phyloP scores from a whole-genome alignment of 1,284 basidiomycete species.

The Dichomitus squalens region DNA sequence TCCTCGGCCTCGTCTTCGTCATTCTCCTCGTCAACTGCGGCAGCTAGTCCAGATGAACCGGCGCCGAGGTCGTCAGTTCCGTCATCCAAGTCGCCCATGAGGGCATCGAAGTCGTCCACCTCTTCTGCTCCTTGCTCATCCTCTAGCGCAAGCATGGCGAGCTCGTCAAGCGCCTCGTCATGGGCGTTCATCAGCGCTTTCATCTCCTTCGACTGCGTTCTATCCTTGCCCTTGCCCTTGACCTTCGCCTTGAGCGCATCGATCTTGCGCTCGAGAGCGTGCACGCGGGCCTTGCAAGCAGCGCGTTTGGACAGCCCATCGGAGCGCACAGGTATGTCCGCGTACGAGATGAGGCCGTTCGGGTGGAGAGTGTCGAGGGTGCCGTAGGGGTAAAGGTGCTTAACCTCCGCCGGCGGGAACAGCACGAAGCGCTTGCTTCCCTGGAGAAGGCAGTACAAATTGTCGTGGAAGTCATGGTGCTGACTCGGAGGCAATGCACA shows the following conservation, averaged over 20 bases:
- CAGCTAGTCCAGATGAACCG: background rate
- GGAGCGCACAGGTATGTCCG: conserved; percentile 30
- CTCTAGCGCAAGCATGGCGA: conserved; percentile 28
- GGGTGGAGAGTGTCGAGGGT: conserved; percentile 28
- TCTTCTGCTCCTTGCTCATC: conserved; percentile 27
- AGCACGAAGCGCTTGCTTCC: conserved; percentile 38
- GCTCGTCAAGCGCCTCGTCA: conserved; percentile 31
- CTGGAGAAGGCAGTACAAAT: conserved; percentile 36
- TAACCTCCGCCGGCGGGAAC: conserved; percentile 32
- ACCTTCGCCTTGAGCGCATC: conserved; percentile 22
- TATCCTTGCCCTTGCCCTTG: conserved; percentile 30
- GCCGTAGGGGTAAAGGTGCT: conserved; percentile 33
- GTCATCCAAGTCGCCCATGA: conserved; percentile 22
- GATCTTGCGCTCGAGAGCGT: conserved; percentile 30
- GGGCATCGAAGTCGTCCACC: conserved; percentile 26
- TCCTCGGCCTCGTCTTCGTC: conserved; percentile 5
- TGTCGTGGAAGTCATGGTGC: conserved; percentile 41
- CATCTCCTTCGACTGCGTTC: conserved; percentile 24
- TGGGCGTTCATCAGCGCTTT: conserved; percentile 28
- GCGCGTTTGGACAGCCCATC: conserved; percentile 33
- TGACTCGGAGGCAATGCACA: conserved; percentile 2
- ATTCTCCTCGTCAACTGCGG: background rate
- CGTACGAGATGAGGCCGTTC: conserved; percentile 36
- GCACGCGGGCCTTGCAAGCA: conserved; percentile 30
- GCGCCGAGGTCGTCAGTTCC: conserved; percentile 3